Evolutionary conservation across 2,329 filamentous ascomycete species (phyloP).

Genomic region (Trichophyton schoenleinii): DNA sequence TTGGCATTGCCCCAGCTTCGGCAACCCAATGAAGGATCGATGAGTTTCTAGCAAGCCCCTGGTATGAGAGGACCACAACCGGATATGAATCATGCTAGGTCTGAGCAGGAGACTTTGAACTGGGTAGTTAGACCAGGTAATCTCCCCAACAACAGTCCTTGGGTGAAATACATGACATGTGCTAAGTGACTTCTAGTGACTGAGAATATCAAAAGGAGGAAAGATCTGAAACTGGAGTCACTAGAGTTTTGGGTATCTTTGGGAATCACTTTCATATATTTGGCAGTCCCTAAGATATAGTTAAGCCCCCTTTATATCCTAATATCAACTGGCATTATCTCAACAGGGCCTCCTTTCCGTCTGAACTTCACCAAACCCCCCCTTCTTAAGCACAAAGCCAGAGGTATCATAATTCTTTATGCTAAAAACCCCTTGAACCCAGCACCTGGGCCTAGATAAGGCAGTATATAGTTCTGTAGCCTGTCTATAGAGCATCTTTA

Average conservation of each 20-base stretch:
- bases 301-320: neutral
- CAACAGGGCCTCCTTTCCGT: neutral
- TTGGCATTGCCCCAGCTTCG: neutral
- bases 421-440: neutral
- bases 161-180: neutral
- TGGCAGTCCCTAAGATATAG: neutral
- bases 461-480: neutral
- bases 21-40: conserved; percentile 11
- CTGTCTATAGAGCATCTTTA: neutral
- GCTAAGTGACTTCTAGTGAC: neutral
- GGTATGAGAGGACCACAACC: conserved; percentile 5
- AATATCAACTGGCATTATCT: neutral
- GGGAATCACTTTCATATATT: neutral
- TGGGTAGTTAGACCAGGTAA: neutral
- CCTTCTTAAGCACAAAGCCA: neutral
- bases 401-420: neutral
- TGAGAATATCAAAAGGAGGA: neutral
- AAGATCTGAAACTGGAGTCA: neutral
- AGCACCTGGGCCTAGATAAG: neutral
- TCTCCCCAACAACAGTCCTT: neutral
- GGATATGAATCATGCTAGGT: conserved; percentile 3
- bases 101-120: neutral
- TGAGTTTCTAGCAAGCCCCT: conserved; percentile 7
- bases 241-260: neutral
- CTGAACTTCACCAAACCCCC: neutral